phyloP scores from a whole-genome alignment of 306 rosid genomes.

The Prunus persica region Prunus_persica_NCBIv2 NC_034011.1:23642001-23642500 shows the following conservation, averaged over 20 bases:
- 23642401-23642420: slow-evolving; percentile 50
- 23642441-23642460: slow-evolving; percentile 65
- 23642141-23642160: neutral
- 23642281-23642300: no score
- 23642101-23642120: neutral
- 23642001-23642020: neutral
- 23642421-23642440: slow-evolving; percentile 58
- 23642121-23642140: neutral
- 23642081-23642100: neutral
- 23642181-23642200: no score
- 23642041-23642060: neutral
- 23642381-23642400: slow-evolving; percentile 47
- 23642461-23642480: slow-evolving; percentile 46
- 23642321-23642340: slow-evolving; percentile 15
- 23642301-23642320: neutral
- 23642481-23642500: neutral
- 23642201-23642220: no score
- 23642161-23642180: no score
- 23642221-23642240: no score
- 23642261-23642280: no score
- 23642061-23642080: neutral
- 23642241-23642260: no score
- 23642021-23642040: slow-evolving; percentile 2
- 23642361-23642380: slow-evolving; percentile 38
- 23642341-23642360: no score